Evolutionary conservation across 202 grass and related monocot genomes (phyloP).

Genomic region (Alloteropsis angusta): DNA sequence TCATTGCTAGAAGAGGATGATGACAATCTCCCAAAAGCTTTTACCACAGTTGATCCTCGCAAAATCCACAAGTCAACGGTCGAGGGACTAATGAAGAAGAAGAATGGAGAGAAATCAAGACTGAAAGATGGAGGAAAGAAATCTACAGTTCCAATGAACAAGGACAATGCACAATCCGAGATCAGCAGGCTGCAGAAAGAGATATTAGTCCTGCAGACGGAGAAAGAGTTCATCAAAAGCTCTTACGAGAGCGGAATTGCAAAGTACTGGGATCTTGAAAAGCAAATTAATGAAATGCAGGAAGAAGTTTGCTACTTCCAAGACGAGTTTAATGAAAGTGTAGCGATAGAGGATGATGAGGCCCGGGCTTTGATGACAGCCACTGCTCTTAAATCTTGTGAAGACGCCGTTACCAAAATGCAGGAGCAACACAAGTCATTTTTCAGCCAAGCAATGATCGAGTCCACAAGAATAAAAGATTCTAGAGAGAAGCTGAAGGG

Average conservation of each 20-base stretch:
- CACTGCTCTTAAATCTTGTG: slow-evolving; percentile 77
- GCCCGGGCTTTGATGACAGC: slow-evolving; percentile 69
- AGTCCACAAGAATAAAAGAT: slow-evolving; percentile 31
- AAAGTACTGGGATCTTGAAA: slow-evolving; percentile 84
- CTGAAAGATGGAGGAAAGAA: neutral
- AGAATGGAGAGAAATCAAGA: slow-evolving; percentile 25
- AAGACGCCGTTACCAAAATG: slow-evolving; percentile 60
- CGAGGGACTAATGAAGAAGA: slow-evolving; percentile 67
- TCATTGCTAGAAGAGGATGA: slow-evolving; percentile 74
- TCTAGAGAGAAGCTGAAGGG: slow-evolving; percentile 49
- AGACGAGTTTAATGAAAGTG: slow-evolving; percentile 61
- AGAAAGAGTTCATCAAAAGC: slow-evolving; percentile 92
- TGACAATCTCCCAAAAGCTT: slow-evolving; percentile 72
- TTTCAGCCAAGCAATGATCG: slow-evolving; percentile 33
- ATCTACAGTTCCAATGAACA: slow-evolving; percentile 15
- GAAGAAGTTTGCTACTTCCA: slow-evolving; percentile 71
- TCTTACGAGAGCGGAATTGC: slow-evolving; percentile 82
- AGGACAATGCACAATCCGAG: slow-evolving; percentile 56
- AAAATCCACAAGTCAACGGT: slow-evolving; percentile 74
- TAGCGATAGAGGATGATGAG: slow-evolving; percentile 62
- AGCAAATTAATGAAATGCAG: slow-evolving; percentile 69
- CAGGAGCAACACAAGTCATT: slow-evolving; percentile 54
- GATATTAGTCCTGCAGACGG: slow-evolving; percentile 70
- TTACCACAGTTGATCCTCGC: slow-evolving; percentile 48
- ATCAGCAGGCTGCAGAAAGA: slow-evolving; percentile 67